Base-by-base conservation (phyloP, 139 green algal species). In the Nannochloris sp. region DNA sequence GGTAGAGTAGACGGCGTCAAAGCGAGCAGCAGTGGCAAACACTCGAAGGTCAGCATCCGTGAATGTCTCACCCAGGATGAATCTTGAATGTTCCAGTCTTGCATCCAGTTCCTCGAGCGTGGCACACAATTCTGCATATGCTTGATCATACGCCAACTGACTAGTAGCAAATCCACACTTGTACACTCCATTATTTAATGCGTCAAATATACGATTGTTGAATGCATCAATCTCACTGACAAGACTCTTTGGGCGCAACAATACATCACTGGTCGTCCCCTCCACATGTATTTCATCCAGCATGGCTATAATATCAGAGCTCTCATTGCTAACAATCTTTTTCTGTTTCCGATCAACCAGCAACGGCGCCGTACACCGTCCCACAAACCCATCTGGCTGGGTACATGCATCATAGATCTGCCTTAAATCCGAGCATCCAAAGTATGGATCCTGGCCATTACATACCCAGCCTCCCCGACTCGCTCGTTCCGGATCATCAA, bases 101-200 rank as follows among this genome's bases (percentile, higher is more conserved):
- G 19, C n/a, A 43, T 96, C 83, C 23, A 91, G 44, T 9, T 44
- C 31, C 27, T 78, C 88, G 62, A 96, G 71, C 46, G 76, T 69
- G 3, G 25, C 5, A 60, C 87, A 72, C 4, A 80, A 81, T 12
- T 40, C 34, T 40, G 8, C 8, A 23, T 53, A 53, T 21, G 46
- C 15, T 1, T 51, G 21, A n/a, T 87, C 76, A 57, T 94, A 96
- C 3, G 80, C 88, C 2, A 36, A 67, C 66, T 95, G 88, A 0
- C 59, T 85, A 19, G 88, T 96, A 37, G 78, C 60, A 58, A 96
- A 95, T 25, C 89, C 88, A 25, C 64, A 80, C 50, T 62, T 68
- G 65, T 92, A 92, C 15, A 90, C 82, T 3, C 80, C 89, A 59
- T 96, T 95, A 82, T 92, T 93, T 18, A 96, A 69, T 29, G 60